Conservation (phyloP, 768 basidiomycete species). For the Kwoniella shandongensis region DNA sequence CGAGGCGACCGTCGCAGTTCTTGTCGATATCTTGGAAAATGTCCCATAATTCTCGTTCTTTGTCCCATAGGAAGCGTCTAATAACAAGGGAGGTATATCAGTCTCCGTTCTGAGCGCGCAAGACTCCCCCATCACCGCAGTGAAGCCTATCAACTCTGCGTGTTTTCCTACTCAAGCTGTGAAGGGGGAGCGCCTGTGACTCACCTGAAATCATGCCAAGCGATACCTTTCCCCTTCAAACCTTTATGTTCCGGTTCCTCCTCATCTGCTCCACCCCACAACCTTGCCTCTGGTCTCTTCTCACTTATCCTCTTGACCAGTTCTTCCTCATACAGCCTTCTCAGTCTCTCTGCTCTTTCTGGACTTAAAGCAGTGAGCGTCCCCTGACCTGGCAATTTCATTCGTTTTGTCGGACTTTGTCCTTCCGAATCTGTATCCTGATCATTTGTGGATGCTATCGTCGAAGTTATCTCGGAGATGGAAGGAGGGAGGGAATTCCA, state of each 20-base stretch:
- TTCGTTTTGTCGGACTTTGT: slow-evolving; percentile 38
- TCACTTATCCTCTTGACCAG: slow-evolving; percentile 58
- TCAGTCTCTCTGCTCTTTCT: slow-evolving; percentile 64
- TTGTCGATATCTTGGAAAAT: slow-evolving; percentile 90
- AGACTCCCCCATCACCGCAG: neutral
- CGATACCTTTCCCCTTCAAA: slow-evolving; percentile 47
- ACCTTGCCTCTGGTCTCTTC: slow-evolving; percentile 45
- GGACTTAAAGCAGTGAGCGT: slow-evolving; percentile 55
- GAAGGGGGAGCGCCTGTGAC: slow-evolving; percentile 17
- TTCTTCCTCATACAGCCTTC: slow-evolving; percentile 75
- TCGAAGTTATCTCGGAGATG: neutral
- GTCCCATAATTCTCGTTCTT: slow-evolving; percentile 71
- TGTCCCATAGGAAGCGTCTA: slow-evolving; percentile 52
- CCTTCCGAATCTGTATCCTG: neutral
- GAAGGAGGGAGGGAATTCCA: slow-evolving; percentile 49
- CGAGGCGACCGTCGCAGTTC: slow-evolving; percentile 80
- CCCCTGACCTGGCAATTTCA: slow-evolving; percentile 48
- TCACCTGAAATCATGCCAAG: slow-evolving; percentile 52
- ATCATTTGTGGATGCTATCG: too few relatives aligned
- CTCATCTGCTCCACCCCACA: slow-evolving; percentile 52
- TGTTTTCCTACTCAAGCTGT: too few relatives aligned
- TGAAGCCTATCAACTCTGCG: too few relatives aligned
- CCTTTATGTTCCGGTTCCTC: slow-evolving; percentile 40
- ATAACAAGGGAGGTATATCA: neutral
- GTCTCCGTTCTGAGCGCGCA: too few relatives aligned